Conservation (phyloP, 345 rosid species). For the Pistacia vera region DNA sequence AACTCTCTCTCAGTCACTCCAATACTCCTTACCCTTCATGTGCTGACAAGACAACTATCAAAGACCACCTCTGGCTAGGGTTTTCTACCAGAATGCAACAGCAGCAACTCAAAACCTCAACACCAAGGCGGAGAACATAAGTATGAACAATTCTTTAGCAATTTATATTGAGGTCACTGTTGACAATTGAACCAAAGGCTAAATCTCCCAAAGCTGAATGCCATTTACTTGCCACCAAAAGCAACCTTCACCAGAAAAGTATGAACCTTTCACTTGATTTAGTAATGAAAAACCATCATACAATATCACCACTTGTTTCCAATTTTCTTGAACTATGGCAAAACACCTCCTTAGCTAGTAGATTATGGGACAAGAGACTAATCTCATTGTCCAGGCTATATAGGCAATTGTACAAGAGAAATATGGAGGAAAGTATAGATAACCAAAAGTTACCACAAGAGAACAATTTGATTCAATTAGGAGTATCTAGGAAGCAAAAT, state of each 20-base stretch:
- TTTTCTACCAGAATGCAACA: background rate
- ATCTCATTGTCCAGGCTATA: background rate
- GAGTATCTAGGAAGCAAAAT: background rate
- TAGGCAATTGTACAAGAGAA: background rate
- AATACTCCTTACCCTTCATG: background rate
- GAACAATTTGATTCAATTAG: background rate
- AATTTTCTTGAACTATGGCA: background rate
- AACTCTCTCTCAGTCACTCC: background rate
- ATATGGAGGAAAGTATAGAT: background rate
- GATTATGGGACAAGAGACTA: background rate
- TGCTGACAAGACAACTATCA: background rate
- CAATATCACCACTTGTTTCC: background rate
- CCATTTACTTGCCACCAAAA: background rate
- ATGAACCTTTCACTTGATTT: background rate
- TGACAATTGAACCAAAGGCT: background rate
- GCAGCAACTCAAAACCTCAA: background rate
- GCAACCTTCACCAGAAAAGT: background rate
- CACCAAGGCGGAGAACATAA: background rate
- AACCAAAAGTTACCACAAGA: background rate
- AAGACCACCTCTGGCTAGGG: background rate
- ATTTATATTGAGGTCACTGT: background rate
- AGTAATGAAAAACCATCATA: background rate
- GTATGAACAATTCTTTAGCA: background rate
- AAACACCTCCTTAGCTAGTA: background rate
- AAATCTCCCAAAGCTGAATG: background rate